Conservation (phyloP, 1,139 yeast genomes). For the Pichia inconspicua region DNA sequence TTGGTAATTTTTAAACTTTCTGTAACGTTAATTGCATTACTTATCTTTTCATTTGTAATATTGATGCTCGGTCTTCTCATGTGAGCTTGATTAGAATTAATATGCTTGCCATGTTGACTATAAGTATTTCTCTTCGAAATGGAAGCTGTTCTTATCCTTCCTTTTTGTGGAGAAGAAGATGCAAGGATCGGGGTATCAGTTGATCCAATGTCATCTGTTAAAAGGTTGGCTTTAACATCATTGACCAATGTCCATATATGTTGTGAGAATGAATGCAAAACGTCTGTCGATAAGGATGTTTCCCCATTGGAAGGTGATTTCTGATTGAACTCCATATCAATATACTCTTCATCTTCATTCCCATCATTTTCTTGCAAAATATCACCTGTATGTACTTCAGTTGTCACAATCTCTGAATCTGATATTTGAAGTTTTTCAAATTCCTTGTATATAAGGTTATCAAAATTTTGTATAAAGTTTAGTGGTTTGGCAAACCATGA, state of each 20-base stretch:
- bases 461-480: conserved; percentile 58
- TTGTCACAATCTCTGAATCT: conserved; percentile 26
- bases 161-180: conserved; percentile 2
- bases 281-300: conserved; percentile 15
- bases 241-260: conserved; percentile 29
- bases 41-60: background rate
- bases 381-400: conserved; percentile 5
- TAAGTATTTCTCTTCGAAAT: conserved; percentile 24
- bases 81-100: background rate
- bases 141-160: conserved; percentile 22
- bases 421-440: conserved; percentile 43
- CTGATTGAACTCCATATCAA: conserved; percentile 1
- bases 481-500: conserved; percentile 48
- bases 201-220: conserved; percentile 11
- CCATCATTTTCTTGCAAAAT: background rate
- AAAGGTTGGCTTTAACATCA: conserved; percentile 26
- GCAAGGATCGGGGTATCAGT: conserved; percentile 2
- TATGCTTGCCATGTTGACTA: conserved; percentile 20
- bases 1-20: conserved; percentile 2
- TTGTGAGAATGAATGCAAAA: conserved; percentile 25
- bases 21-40: background rate
- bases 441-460: conserved; percentile 57
- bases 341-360: background rate
- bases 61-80: conserved; percentile 4
- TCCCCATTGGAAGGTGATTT: conserved; percentile 18